Percentiles rank a stretch among this genome's conserved stretches.
phyloP scores from a whole-genome alignment of 2,329 filamentous ascomycete species.

The Dissoconium aciculare region DNA sequence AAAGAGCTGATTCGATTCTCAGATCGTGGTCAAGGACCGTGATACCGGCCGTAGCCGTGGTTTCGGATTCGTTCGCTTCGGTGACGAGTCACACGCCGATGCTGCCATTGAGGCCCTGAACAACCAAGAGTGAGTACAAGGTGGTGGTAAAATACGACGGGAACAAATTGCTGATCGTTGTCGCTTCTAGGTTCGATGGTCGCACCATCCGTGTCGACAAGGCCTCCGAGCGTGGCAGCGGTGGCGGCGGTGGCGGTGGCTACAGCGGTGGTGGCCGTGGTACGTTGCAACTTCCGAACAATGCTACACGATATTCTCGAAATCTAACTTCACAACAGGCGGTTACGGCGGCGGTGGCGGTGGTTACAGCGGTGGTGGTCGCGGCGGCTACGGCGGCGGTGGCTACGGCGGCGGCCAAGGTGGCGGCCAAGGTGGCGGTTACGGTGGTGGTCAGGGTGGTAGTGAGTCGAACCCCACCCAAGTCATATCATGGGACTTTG shows the following conservation, averaged over 20 bases:
- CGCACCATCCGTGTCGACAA: slow-evolving; percentile 91
- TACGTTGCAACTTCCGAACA: no score
- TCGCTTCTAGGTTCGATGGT: slow-evolving; percentile 83
- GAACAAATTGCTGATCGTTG: no score
- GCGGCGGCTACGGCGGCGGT: slow-evolving; percentile 13
- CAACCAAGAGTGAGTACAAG: slow-evolving; percentile 64
- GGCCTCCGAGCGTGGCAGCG: slow-evolving; percentile 64
- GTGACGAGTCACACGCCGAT: slow-evolving; percentile 59
- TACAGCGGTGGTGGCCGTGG: slow-evolving; percentile 25
- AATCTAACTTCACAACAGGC: slow-evolving; percentile 4
- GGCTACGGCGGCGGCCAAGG: slow-evolving; percentile 19
- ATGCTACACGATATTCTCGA: slow-evolving; percentile 1
- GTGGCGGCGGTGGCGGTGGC: slow-evolving; percentile 41
- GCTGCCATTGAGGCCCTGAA: slow-evolving; percentile 67
- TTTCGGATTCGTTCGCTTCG: slow-evolving; percentile 91
- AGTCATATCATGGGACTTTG: background rate
- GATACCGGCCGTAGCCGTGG: slow-evolving; percentile 93
- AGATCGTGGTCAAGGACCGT: slow-evolving; percentile 97
- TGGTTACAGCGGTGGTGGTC: slow-evolving; percentile 16
- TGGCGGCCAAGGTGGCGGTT: slow-evolving; percentile 17
- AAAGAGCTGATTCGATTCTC: slow-evolving; percentile 8
- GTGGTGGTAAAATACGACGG: no score
- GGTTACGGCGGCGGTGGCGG: slow-evolving; percentile 14
- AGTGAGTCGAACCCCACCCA: slow-evolving; percentile 1
- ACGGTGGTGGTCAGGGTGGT: slow-evolving; percentile 12